phyloP scores from a whole-genome alignment of 2,329 filamentous ascomycete genomes.

The Aphanoascus verrucosus region DNA sequence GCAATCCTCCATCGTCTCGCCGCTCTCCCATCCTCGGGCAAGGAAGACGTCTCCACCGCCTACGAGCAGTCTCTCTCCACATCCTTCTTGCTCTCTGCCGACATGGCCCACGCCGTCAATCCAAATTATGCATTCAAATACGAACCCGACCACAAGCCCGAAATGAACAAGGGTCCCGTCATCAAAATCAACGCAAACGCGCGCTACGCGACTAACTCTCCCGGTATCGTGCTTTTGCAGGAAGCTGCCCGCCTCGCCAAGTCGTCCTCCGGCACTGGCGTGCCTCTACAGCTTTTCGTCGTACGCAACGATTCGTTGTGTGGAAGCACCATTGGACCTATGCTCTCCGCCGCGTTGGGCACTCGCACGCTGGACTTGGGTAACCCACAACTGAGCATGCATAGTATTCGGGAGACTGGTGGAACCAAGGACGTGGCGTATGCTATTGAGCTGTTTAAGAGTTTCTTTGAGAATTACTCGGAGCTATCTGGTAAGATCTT shows the following conservation, averaged over 20 bases:
- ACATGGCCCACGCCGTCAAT: conserved; percentile 95
- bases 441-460: conserved; percentile 73
- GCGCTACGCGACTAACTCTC: conserved; percentile 90
- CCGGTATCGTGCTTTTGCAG: conserved; percentile 84
- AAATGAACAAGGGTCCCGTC: conserved; percentile 93
- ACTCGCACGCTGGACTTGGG: conserved; percentile 83
- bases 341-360: conserved; percentile 77
- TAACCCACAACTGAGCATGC: conserved; percentile 92
- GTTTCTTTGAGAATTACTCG: conserved; percentile 80
- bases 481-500: conserved; percentile 70
- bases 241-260: conserved; percentile 56
- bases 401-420: conserved; percentile 88
- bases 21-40: conserved; percentile 55
- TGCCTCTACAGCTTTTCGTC: conserved; percentile 86
- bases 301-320: conserved; percentile 92
- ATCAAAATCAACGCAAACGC: conserved; percentile 98
- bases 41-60: conserved; percentile 56
- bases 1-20: conserved; percentile 78
- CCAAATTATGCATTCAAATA: conserved; percentile 92
- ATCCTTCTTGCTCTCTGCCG: conserved; percentile 88
- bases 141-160: conserved; percentile 77
- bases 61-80: conserved; percentile 87
- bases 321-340: conserved; percentile 95
- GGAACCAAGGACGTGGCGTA: conserved; percentile 80
- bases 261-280: conserved; percentile 43